phyloP scores from a whole-genome alignment of 208 protist genomes.

The Acanthamoeba lugdunensis region DNA sequence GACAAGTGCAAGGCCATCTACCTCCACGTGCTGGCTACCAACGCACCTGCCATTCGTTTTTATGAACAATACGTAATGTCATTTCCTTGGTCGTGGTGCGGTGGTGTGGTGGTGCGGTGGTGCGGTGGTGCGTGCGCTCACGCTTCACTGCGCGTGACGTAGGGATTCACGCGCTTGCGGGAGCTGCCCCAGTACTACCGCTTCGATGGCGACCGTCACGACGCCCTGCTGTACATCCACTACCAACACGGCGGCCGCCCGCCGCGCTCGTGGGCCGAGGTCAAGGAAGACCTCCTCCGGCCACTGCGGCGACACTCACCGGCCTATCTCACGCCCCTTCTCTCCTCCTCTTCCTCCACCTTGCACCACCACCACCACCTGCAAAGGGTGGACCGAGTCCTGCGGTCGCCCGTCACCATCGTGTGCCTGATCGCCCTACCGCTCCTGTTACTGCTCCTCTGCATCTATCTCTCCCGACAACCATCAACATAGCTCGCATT shows the following conservation, averaged over 20 bases:
- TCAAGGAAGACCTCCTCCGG: neutral
- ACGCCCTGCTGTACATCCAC: constrained; percentile 7
- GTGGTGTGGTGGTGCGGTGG: too few species aligned
- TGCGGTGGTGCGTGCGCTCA: neutral
- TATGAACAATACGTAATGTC: constrained; percentile 29
- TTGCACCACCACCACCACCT: too few species aligned
- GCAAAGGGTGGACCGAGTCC: too few species aligned
- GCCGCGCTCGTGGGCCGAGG: constrained; percentile 2
- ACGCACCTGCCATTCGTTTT: constrained; percentile 5
- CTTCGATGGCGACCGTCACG: neutral
- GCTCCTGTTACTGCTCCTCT: too few species aligned
- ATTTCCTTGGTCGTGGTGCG: neutral
- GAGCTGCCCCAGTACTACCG: neutral
- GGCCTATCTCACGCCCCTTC: neutral
- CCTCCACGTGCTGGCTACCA: constrained; percentile 32
- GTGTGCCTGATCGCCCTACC: too few species aligned
- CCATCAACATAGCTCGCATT: too few species aligned
- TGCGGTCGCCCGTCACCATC: too few species aligned
- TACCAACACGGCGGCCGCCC: neutral
- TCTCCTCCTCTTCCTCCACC: neutral
- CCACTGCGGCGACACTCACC: neutral
- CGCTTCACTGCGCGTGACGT: neutral
- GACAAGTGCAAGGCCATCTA: constrained; percentile 48
- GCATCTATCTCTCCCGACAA: too few species aligned
- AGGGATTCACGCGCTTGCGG: constrained; percentile 13